These are phyloP conservation scores for Arctium lappa DNA, from an alignment of 129 eudicot genomes.

Conservation along the genomic window DNA sequence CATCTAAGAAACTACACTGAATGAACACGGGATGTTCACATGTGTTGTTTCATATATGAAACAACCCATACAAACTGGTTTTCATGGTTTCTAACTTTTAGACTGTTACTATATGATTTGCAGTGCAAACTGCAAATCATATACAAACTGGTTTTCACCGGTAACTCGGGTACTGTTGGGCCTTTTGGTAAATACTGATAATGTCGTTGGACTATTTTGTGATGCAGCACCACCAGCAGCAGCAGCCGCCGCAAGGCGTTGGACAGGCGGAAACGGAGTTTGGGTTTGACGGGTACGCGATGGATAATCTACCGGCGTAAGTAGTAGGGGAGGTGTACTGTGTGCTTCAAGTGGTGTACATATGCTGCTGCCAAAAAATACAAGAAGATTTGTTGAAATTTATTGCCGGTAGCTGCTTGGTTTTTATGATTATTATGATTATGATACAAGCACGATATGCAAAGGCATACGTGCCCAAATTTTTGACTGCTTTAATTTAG, in stretches of 20 bases:
- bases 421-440: neutral
- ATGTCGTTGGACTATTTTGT: conserved; percentile 3
- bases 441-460: neutral
- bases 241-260: conserved; percentile 71
- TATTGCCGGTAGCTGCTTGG: neutral
- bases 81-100: no score
- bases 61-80: no score
- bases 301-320: conserved; percentile 78
- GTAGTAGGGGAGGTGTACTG: neutral
- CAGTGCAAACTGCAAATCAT: no score
- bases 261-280: conserved; percentile 55
- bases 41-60: no score
- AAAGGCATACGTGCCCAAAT: conserved; percentile 4
- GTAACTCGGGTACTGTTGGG: neutral
- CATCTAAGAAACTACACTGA: no score
- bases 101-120: no score
- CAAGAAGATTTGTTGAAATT: neutral
- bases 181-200: neutral
- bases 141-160: no score
- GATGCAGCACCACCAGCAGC: conserved; percentile 30
- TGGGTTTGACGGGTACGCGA: conserved; percentile 64
- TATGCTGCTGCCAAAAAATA: neutral
- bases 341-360: conserved; percentile 14
- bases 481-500: conserved; percentile 26
- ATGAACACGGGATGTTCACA: no score